These are phyloP conservation scores for Solanum piurae DNA, from an alignment of 257 asterid genomes.

Conservation along the genomic window DNA sequence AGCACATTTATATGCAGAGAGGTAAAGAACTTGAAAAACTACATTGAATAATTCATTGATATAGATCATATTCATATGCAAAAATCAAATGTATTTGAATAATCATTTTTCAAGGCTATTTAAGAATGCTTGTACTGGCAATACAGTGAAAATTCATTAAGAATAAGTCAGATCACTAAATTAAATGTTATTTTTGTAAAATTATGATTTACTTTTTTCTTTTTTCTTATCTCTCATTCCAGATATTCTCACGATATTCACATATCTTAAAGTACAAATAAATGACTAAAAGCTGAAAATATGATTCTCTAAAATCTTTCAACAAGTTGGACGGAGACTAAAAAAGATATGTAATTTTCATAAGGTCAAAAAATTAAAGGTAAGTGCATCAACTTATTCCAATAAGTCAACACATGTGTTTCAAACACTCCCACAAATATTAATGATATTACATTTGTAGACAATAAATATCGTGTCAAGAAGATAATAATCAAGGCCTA, in stretches of 20 bases:
- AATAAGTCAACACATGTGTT: background rate
- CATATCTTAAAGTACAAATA: background rate
- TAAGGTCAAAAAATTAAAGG: background rate
- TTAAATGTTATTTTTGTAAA: no score
- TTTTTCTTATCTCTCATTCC: background rate
- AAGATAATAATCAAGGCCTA: no score
- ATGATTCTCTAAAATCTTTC: background rate
- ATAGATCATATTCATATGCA: background rate
- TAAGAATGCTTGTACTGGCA: background rate
- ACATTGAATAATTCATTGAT: background rate
- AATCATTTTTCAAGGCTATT: background rate
- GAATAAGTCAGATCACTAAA: background rate
- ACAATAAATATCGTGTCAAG: background rate
- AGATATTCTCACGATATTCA: background rate
- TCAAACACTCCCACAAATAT: background rate
- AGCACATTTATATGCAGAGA: background rate
- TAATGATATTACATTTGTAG: background rate
- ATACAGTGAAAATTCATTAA: no score
- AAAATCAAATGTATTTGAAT: background rate
- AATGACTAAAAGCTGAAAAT: background rate
- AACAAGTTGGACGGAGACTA: background rate
- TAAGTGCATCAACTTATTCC: background rate
- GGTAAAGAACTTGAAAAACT: background rate
- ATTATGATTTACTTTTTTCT: no score
- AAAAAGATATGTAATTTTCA: background rate